Evolutionary conservation across 495 filamentous ascomycete species (phyloP).

Genomic region (Penicillium psychrofluorescens): DNA sequence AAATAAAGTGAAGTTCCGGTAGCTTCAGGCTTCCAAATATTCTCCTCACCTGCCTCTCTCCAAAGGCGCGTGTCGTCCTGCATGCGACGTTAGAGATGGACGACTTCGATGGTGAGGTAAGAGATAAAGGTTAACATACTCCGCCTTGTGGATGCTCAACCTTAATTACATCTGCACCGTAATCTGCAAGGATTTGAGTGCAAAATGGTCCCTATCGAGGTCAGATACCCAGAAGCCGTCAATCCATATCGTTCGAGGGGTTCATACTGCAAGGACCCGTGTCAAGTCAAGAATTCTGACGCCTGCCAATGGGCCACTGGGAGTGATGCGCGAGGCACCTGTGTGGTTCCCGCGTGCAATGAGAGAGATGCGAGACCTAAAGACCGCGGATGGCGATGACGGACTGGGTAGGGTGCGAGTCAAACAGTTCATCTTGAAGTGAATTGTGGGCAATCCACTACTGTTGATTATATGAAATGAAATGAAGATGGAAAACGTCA

Average conservation of each 20-base stretch:
- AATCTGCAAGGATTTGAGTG: slow-evolving; percentile 43
- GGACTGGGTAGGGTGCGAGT: too few relatives aligned
- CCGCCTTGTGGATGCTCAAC: slow-evolving; percentile 41
- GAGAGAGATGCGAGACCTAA: too few relatives aligned
- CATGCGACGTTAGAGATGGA: slow-evolving; percentile 39
- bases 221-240: slow-evolving; percentile 43
- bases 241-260: slow-evolving; percentile 2
- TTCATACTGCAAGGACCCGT: slow-evolving; percentile 11
- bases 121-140: slow-evolving; percentile 9
- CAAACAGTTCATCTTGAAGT: too few relatives aligned
- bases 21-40: slow-evolving; percentile 12
- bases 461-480: too few relatives aligned
- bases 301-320: too few relatives aligned
- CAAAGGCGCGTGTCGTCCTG: slow-evolving; percentile 31
- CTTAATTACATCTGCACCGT: slow-evolving; percentile 47
- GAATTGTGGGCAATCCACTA: too few relatives aligned
- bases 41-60: slow-evolving; percentile 10
- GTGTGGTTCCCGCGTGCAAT: too few relatives aligned
- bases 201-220: slow-evolving; percentile 46
- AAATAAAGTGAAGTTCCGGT: slow-evolving; percentile 15
- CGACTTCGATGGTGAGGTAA: slow-evolving; percentile 45
- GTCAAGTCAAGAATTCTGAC: neutral
- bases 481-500: too few relatives aligned
- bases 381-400: too few relatives aligned
- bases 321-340: too few relatives aligned